Conservation (phyloP, 1,139 yeast species). For the Debaryomyces psychrophilus region DNA sequence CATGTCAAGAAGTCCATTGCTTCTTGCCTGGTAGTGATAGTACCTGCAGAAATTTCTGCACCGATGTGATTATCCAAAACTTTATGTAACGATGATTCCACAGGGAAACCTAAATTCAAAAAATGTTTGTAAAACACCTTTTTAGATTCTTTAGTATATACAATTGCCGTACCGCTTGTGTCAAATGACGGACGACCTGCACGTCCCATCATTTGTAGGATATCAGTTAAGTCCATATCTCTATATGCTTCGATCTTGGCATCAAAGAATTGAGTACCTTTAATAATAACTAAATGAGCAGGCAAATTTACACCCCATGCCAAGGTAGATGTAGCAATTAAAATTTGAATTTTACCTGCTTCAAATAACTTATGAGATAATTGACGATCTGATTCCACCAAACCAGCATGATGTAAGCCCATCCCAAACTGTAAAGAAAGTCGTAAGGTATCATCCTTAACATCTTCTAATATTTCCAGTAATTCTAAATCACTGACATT, state of each 20-base stretch:
- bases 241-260: constrained; percentile 78
- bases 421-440: constrained; percentile 91
- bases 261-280: constrained; percentile 90
- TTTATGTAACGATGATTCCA: constrained; percentile 91
- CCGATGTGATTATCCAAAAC: constrained; percentile 94
- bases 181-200: constrained; percentile 98
- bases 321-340: constrained; percentile 91
- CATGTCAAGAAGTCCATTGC: constrained; percentile 93
- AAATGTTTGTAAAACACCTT: constrained; percentile 93
- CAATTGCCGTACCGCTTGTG: constrained; percentile 93
- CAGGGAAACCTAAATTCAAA: constrained; percentile 94
- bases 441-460: constrained; percentile 86
- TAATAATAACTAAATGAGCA: constrained; percentile 89
- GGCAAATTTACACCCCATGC: constrained; percentile 99
- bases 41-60: constrained; percentile 91
- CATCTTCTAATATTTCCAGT: constrained; percentile 59
- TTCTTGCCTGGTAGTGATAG: constrained; percentile 78
- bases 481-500: constrained; percentile 78
- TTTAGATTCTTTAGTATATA: constrained; percentile 88
- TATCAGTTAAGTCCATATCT: constrained; percentile 92
- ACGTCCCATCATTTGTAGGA: constrained; percentile 87
- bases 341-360: constrained; percentile 80
- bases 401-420: constrained; percentile 97
- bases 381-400: constrained; percentile 86
- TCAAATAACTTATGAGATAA: constrained; percentile 87